phyloP scores from a whole-genome alignment of 2,329 filamentous ascomycete species.

The Cercospora sp. region DNA sequence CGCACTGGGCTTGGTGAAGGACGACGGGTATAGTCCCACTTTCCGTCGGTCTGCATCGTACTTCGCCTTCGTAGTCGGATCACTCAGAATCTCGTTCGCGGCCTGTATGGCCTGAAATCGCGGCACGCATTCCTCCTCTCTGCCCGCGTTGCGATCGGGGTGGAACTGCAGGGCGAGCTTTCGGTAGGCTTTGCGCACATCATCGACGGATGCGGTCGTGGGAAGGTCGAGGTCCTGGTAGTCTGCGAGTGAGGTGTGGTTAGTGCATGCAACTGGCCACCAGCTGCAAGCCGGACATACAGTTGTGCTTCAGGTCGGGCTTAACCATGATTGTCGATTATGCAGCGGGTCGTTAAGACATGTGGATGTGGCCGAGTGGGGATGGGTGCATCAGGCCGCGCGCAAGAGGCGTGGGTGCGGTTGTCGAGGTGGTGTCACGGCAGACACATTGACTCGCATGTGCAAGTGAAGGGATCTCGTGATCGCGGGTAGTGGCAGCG shows the following conservation, averaged over 20 bases:
- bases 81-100: conserved; percentile 74
- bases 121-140: conserved; percentile 74
- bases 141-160: conserved; percentile 83
- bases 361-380: conserved; percentile 10
- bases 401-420: neutral
- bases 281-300: conserved; percentile 14
- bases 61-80: conserved; percentile 58
- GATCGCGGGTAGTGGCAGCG: neutral
- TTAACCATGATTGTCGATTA: conserved; percentile 38
- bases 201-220: conserved; percentile 65
- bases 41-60: conserved; percentile 64
- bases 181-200: conserved; percentile 83
- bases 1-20: conserved; percentile 25
- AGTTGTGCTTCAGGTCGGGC: conserved; percentile 38
- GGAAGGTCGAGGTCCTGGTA: conserved; percentile 76
- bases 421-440: conserved; percentile 16
- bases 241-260: conserved; percentile 24
- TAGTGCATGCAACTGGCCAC: conserved; percentile 8
- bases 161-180: conserved; percentile 85
- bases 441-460: conserved; percentile 15
- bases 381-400: conserved; percentile 14
- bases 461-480: conserved; percentile 9
- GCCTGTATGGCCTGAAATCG: conserved; percentile 86
- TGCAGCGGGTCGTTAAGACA: conserved; percentile 20
- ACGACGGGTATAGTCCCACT: conserved; percentile 42